Evolutionary conservation across 257 asterid genomes (phyloP), one percentile per base, ranked within the genome.

Genomic region (Solanum habrochaites): DNA sequence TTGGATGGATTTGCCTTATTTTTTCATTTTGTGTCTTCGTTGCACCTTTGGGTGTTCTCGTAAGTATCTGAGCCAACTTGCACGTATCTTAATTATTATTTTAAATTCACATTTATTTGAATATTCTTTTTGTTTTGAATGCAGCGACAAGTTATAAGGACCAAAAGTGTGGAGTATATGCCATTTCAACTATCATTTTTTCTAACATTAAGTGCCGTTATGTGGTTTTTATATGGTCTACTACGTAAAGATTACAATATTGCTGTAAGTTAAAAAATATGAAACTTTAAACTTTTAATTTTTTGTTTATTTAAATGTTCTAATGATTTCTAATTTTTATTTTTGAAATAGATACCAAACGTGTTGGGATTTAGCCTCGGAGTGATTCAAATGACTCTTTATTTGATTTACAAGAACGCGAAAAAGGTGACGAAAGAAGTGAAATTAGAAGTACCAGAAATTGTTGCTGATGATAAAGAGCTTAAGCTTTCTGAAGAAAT

Each of bases 111-210:
- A 14, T 35, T 15, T 64, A 58, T 42, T 8, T 70, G 5, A 23
- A 69, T 69, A 5, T 8, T 40, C 7, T 42, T 47, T 37, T 29
- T 31, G 42, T n/a, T 49, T 72, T 62, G 70, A 27, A 10, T 86
- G 89, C 91, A 94, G 98, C 85, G 93, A 85, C 87, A 87, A 90
- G 96, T 94, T 27, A 92, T 95, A 69, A 74, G 80, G 83, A 94
- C 95, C 23, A 91, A 93, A 90, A 94, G 98, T 52, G 97, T 93
- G 1, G 98, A 94, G 88, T 93, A 90, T 88, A 95, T 95, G 98
- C 98, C 98, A 35, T 90, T 94, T 85, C 93, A 92, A 42, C 93
- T 93, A 9, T 95, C 98, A 4, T 86, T 93, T 25, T 95, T 92
- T 43, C 96, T 95, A 81, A 94, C 97, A 4, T 87, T 95, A 32